Percentiles rank a stretch among this genome's conserved stretches.
Evolutionary conservation across 805 yeast species (phyloP).

Genomic region (Saccharomycopsis vini): DNA sequence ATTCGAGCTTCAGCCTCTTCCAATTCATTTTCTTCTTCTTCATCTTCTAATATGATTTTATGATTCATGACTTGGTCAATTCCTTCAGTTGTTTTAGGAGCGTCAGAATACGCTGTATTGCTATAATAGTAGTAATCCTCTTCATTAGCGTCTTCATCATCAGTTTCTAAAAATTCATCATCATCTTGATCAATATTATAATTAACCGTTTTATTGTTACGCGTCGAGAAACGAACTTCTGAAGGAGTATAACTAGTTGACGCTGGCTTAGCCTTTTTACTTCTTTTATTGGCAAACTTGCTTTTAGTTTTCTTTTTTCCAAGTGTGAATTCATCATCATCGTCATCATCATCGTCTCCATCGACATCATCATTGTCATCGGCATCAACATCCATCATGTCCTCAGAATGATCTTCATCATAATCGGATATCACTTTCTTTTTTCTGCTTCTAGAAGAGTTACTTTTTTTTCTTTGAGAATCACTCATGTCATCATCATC

Average conservation of each 20-base stretch:
- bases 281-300: constrained; percentile 28
- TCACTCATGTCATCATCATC: constrained; percentile 19
- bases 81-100: constrained; percentile 12
- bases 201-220: constrained; percentile 58
- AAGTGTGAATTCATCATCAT: constrained; percentile 27
- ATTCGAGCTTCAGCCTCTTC: constrained; percentile 20
- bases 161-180: constrained; percentile 29
- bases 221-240: constrained; percentile 69
- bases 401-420: constrained; percentile 25
- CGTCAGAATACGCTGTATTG: constrained; percentile 7
- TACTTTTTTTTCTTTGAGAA: constrained; percentile 8
- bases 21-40: constrained; percentile 20
- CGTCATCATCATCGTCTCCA: constrained; percentile 24
- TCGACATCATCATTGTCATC: constrained; percentile 20
- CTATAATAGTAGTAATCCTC: constrained; percentile 21
- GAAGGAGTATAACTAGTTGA: constrained; percentile 24
- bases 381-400: constrained; percentile 25
- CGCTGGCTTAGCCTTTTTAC: constrained; percentile 22
- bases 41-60: constrained; percentile 30
- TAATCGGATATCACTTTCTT: constrained; percentile 24
- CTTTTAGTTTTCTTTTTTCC: constrained; percentile 30
- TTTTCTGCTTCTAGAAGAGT: constrained; percentile 1
- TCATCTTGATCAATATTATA: constrained; percentile 63
- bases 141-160: constrained; percentile 21
- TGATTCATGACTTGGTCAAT: constrained; percentile 50